Base-by-base conservation (phyloP, 2,329 filamentous ascomycete genomes). In the Aspergillus carbonarius region DNA sequence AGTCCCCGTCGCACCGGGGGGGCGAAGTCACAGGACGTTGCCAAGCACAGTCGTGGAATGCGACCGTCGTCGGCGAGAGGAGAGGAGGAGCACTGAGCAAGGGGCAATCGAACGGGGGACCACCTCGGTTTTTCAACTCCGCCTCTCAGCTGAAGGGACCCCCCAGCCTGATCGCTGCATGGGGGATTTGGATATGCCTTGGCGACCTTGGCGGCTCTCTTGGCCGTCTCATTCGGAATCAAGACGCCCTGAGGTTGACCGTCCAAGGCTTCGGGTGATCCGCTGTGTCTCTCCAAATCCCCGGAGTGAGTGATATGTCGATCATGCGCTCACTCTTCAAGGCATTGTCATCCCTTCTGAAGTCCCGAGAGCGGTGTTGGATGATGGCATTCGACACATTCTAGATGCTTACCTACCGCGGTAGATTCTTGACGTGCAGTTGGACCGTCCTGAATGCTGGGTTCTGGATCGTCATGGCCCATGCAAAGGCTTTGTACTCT, bases 21-120 rank as follows among this genome's bases (percentile, higher is more conserved):
- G 51, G 53, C 42, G 54, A 56, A 42, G 60, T 53, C 47, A 54
- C 30, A 37, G 44, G 48, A 57, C 60, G 58, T 64, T 66, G 65
- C 65, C 65, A 67, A 67, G 65, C 50, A 56, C 60, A 64, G 65
- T 23, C 55, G 63, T 66, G 63, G 65, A 63, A 66, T 66, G 63
- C 34, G 34, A 30, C 59, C 34, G 35, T 57, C 44, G 49, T 51
- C 50, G 47, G 42, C 46, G 48, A 48, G 42, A 63, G 40, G 35
- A 40, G 54, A 37, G 44, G 60, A 39, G 23, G 39, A 42, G 39
- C 18, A 32, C 27, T 30, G 58, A 60, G 63, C 54, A 65, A 65
- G 61, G 63, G 63, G 57, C 51, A 20, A 48, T 46, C 47, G 55
- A 48, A 56, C 42, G 37, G 59, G 48, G 48, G 39, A 12, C 25